Percentiles rank a stretch among this genome's conserved stretches.
phyloP scores from a whole-genome alignment of 75 land plant genomes.

The Cunninghamia lanceolata region DNA sequence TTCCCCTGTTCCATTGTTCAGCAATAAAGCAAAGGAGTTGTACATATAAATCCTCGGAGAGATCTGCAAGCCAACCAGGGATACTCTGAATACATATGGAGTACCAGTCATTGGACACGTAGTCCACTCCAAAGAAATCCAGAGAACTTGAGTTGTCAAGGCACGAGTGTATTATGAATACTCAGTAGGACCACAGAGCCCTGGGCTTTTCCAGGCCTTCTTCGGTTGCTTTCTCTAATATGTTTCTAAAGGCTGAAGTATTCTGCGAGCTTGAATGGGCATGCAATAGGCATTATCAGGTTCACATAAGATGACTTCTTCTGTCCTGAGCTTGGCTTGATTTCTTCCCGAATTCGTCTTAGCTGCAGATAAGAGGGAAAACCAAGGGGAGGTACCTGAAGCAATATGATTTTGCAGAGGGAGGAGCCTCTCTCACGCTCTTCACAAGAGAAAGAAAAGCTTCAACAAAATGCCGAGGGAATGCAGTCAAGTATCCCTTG shows the following conservation, averaged over 20 bases:
- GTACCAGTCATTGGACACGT: constrained; percentile 31
- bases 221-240: constrained; percentile 29
- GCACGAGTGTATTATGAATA: constrained; percentile 29
- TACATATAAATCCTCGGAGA: constrained; percentile 42
- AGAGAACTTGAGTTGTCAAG: constrained; percentile 33
- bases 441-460: constrained; percentile 36
- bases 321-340: constrained; percentile 19
- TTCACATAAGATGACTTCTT: constrained; percentile 44
- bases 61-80: constrained; percentile 22
- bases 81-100: constrained; percentile 23
- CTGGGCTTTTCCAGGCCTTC: constrained; percentile 19
- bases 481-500: constrained; percentile 53
- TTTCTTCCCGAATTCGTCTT: constrained; percentile 30
- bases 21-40: constrained; percentile 40
- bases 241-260: constrained; percentile 33
- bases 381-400: constrained; percentile 27
- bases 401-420: constrained; percentile 12
- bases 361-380: constrained; percentile 21
- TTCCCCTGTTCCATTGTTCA: constrained; percentile 15
- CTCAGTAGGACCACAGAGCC: constrained; percentile 18
- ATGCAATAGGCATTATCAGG: constrained; percentile 17
- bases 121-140: constrained; percentile 32
- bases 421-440: constrained; percentile 10
- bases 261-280: constrained; percentile 32
- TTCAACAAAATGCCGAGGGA: constrained; percentile 39